Percentiles rank a stretch among this genome's conserved stretches.
Conservation (phyloP, 163 green algal genomes). For the Chlamydomonas reinhardtii region DNA sequence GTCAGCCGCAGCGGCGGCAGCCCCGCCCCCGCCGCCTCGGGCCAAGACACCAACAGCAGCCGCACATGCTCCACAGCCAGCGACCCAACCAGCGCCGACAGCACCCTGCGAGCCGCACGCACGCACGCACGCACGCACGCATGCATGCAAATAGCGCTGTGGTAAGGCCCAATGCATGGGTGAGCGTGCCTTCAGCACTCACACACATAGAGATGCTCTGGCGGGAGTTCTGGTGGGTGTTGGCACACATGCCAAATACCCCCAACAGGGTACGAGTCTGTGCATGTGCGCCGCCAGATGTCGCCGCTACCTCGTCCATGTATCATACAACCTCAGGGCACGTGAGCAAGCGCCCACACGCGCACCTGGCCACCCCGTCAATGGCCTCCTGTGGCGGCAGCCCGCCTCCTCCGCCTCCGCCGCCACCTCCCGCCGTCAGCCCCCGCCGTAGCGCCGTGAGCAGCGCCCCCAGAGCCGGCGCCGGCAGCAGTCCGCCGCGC, state of each 20-base stretch:
- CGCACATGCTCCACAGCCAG: neutral
- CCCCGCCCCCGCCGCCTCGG: neutral
- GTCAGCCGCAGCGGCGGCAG: constrained; percentile 8
- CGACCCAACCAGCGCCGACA: neutral
- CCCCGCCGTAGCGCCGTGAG: neutral
- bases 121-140: no score
- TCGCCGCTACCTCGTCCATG: no score
- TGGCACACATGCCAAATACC: no score
- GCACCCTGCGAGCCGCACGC: neutral
- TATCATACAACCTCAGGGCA: no score
- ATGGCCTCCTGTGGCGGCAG: neutral
- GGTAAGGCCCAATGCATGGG: no score
- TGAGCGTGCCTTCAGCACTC: no score
- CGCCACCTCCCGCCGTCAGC: neutral
- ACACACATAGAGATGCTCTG: no score
- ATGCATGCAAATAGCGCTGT: no score
- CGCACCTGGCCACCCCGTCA: neutral
- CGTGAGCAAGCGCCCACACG: no score
- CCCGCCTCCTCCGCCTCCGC: neutral
- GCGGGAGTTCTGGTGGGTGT: no score
- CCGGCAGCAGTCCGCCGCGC: neutral
- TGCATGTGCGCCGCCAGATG: no score
- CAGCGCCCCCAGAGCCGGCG: neutral
- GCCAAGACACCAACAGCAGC: constrained; percentile 10
- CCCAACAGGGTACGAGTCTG: no score